phyloP scores from a whole-genome alignment of 805 yeast species.

The Cyberlindnera lachancei region DNA sequence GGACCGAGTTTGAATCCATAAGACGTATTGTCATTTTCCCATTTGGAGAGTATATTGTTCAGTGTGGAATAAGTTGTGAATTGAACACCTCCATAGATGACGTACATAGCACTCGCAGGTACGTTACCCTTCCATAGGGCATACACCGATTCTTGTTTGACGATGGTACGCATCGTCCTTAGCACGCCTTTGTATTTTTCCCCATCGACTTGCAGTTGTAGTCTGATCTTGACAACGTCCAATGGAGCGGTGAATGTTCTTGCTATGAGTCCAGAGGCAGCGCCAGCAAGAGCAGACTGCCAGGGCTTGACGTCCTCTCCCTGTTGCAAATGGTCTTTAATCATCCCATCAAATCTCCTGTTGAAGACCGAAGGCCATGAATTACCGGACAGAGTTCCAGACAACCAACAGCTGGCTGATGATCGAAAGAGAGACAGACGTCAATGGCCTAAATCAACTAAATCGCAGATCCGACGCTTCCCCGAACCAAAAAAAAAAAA shows the following conservation, averaged over 20 bases:
- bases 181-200: slow-evolving; percentile 29
- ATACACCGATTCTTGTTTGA: slow-evolving; percentile 55
- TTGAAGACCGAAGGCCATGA: no score
- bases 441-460: no score
- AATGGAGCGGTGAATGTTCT: slow-evolving; percentile 66
- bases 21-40: slow-evolving; percentile 22
- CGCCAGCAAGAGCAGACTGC: slow-evolving; percentile 38
- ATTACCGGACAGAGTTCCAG: no score
- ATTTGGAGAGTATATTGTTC: slow-evolving; percentile 35
- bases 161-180: slow-evolving; percentile 35
- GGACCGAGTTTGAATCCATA: slow-evolving; percentile 13
- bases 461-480: no score
- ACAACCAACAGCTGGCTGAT: no score
- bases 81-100: slow-evolving; percentile 79
- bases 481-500: no score
- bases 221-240: slow-evolving; percentile 69
- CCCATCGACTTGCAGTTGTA: slow-evolving; percentile 46
- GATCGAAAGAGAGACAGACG: no score
- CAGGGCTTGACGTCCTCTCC: slow-evolving; percentile 35
- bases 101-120: slow-evolving; percentile 83
- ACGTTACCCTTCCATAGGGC: slow-evolving; percentile 96
- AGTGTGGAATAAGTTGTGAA: slow-evolving; percentile 62
- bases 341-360: not conserved
- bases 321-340: slow-evolving; percentile 34
- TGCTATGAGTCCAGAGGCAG: slow-evolving; percentile 38